phyloP scores from a whole-genome alignment of 2,329 filamentous ascomycete genomes.

The Xylaria sp. region DNA sequence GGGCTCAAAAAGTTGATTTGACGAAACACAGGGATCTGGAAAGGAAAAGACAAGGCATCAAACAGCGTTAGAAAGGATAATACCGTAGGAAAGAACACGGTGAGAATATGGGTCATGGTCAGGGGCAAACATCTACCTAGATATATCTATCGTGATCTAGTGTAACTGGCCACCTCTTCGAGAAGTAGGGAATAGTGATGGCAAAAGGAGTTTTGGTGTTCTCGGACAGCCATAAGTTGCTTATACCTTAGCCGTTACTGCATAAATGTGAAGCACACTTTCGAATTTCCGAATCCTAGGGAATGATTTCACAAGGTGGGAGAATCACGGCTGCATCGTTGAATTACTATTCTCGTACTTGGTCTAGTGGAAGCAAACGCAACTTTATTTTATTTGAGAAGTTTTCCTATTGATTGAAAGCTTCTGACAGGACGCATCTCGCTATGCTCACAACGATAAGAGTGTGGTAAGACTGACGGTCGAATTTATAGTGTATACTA shows the following conservation, averaged over 20 bases:
- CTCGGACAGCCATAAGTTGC: not conserved
- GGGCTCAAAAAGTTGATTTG: not conserved
- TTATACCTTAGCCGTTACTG: not conserved
- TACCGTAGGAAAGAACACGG: not conserved
- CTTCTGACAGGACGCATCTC: not conserved
- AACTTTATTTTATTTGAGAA: too few species aligned
- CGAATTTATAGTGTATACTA: conserved; percentile 10
- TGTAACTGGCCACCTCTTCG: not conserved
- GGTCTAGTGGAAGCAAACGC: not conserved
- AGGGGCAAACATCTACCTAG: not conserved
- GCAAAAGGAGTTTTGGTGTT: not conserved
- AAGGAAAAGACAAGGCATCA: not conserved
- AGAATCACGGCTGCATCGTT: not conserved
- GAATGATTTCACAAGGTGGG: not conserved
- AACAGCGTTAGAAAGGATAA: not conserved
- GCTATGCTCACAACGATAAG: not conserved
- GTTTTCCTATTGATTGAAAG: not conserved
- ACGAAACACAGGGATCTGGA: not conserved
- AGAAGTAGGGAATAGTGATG: not conserved
- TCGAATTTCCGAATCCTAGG: too few species aligned
- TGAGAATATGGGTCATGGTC: not conserved
- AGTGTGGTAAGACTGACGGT: too few species aligned
- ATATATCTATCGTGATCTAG: not conserved
- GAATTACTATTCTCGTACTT: not conserved
- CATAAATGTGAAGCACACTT: not conserved